Evolutionary conservation across 768 basidiomycete genomes (phyloP), one percentile per base, ranked within the genome.

Genomic region (Leccinellum albellum): DNA sequence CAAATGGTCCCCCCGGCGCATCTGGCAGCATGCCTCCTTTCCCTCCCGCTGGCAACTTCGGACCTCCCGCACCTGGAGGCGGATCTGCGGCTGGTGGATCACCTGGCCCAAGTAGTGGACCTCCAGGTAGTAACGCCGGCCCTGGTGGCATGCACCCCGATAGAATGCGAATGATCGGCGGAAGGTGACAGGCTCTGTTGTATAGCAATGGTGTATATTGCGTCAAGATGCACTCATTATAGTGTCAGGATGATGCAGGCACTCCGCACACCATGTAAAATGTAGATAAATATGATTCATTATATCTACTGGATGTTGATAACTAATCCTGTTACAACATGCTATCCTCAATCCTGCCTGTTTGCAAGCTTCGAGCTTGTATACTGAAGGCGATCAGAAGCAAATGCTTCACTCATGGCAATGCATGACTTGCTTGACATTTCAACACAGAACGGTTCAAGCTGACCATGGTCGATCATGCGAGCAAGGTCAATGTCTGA

Each of bases 101-200:
- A 48, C 78, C 80, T 8, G 72, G 65, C 45, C 58, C 60, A 63
- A 58, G 61, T 26, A 64, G 60, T 40, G 68, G 59, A 3, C 2
- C 54, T 48, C 73, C 79, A 4, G 69, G 69, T 21, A 70, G 69
- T 21, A 70, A 61, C 63, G 70, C 69, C 20, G 80, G 80, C 20
- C 85, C 87, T 44, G 83, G 78, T n/a, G 80, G 79, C n/a, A 91
- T 93, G 61, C 91, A 93, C 69, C 91, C 91, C 10, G 91, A 93
- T 72, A 81, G 91, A 57, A 64, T 89, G 71, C 79, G 89, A 57
- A 91, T 93, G 90, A 84, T 93, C 32, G 46, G 58, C 51, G 63
- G 72, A 42, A 60, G 68, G 46, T 66, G 52, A 64, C 31, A 33
- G 2, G 26, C 31, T 44, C 8, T 6, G 3, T 40, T 37, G 37